Evolutionary conservation across 306 rosid species (phyloP).

Genomic region (Coriaria nepalensis): DNA sequence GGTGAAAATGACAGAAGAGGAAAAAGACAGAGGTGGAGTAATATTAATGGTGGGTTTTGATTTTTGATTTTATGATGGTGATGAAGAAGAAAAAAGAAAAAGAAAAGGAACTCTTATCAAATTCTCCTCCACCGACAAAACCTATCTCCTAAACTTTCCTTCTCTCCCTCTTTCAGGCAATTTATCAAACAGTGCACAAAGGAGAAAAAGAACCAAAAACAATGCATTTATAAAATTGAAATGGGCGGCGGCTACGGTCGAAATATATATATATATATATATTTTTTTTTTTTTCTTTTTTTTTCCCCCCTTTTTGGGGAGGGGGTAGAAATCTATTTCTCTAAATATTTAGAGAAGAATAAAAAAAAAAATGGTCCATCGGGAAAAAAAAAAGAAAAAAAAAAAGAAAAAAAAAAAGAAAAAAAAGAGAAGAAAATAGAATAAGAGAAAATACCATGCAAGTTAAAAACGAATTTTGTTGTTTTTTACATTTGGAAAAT

Average conservation of each 20-base stretch:
- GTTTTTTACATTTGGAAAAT: no score
- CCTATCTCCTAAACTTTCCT: slow-evolving; percentile 8
- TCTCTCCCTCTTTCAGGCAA: slow-evolving; percentile 14
- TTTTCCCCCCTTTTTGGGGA: no score
- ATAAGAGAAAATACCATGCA: no score
- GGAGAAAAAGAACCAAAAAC: slow-evolving; percentile 9
- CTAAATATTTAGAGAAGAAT: no score
- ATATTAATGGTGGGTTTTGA: slow-evolving; percentile 5
- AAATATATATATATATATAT: no score
- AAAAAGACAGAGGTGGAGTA: slow-evolving; percentile 15
- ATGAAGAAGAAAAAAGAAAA: slow-evolving; percentile 23
- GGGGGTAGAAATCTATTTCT: no score
- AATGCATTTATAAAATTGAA: slow-evolving; percentile 15
- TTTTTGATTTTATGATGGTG: slow-evolving; percentile 1
- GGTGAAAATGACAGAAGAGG: slow-evolving; percentile 13
- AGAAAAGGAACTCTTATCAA: slow-evolving; percentile 30
- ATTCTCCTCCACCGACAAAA: slow-evolving; percentile 27
- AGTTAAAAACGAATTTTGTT: no score
- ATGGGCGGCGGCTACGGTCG: slow-evolving; percentile 30
- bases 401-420: no score
- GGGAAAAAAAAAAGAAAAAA: no score
- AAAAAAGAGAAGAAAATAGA: no score
- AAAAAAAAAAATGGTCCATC: no score
- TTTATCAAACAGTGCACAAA: slow-evolving; percentile 25
- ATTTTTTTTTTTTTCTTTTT: no score